A percentile compares a stretch with the other conserved stretches of the same genome.
Conservation (phyloP, 495 filamentous ascomycete species). For the Beverwykella pulmonaria region DNA sequence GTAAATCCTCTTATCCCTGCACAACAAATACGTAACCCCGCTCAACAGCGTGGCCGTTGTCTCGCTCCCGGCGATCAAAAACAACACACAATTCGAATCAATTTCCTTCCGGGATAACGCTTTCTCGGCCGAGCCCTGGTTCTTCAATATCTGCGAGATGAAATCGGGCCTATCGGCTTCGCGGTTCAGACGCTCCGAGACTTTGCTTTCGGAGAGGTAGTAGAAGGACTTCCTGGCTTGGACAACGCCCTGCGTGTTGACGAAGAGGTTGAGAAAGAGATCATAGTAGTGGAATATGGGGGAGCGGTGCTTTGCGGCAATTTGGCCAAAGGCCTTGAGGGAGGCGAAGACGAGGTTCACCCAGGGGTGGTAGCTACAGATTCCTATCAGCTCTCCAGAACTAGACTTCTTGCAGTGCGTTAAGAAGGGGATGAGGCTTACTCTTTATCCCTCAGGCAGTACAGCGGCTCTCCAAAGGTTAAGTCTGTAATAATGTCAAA, state of each 20-base stretch:
- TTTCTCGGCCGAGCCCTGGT: conserved; percentile 30
- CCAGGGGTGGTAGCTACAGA: conserved; percentile 46
- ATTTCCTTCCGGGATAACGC: conserved; percentile 47
- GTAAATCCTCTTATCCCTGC: conserved; percentile 49
- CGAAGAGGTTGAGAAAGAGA: not conserved
- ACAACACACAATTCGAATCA: conserved; percentile 46
- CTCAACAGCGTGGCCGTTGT: conserved; percentile 56
- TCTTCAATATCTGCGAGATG: conserved; percentile 47
- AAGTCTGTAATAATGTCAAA: conserved; percentile 66
- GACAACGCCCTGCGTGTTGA: conserved; percentile 3
- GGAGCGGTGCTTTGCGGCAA: conserved; percentile 13
- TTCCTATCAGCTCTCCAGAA: no score
- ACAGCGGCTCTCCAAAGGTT: conserved; percentile 56
- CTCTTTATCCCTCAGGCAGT: conserved; percentile 51
- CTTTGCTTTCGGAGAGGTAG: conserved; percentile 2
- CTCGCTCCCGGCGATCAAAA: conserved; percentile 60
- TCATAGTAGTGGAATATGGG: conserved; percentile 23
- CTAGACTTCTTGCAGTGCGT: no score
- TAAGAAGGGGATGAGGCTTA: no score
- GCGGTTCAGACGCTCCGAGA: conserved; percentile 22
- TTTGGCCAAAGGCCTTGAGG: conserved; percentile 21
- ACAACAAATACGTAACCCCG: conserved; percentile 56
- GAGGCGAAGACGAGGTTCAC: conserved; percentile 45
- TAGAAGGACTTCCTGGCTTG: conserved; percentile 23
- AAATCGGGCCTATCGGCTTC: conserved; percentile 36